These are phyloP conservation scores for Amanita inopinata DNA, from an alignment of 768 basidiomycete genomes.

Conservation along the genomic window DNA sequence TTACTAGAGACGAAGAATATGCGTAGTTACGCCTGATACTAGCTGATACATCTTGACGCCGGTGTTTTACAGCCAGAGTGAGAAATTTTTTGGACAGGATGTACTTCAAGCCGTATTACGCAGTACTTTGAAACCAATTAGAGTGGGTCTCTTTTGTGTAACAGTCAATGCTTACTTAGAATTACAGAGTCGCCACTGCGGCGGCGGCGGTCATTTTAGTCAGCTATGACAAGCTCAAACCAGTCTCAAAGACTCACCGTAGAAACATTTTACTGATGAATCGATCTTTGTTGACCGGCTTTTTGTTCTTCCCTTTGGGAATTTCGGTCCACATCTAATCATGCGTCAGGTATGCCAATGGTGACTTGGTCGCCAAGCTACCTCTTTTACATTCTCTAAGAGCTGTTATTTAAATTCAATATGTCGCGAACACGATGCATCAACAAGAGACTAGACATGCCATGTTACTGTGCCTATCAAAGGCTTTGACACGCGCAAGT, in stretches of 20 bases:
- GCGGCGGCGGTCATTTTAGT: constrained; percentile 5
- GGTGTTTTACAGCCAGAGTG: background rate
- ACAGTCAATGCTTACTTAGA: constrained; percentile 56
- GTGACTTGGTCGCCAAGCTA: background rate
- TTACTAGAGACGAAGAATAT: constrained; percentile 14
- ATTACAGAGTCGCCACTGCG: constrained; percentile 94
- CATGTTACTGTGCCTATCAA: constrained; percentile 99
- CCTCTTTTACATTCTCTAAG: constrained; percentile 97
- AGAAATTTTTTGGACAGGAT: constrained; percentile 1
- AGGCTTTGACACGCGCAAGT: constrained; percentile 91
- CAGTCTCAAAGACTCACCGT: constrained; percentile 39
- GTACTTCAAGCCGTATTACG: constrained; percentile 56
- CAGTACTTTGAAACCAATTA: constrained; percentile 42
- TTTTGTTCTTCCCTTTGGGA: constrained; percentile 98
- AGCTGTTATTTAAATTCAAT: constrained; percentile 41
- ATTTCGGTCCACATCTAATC: constrained; percentile 96
- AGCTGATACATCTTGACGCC: background rate
- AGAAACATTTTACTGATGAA: constrained; percentile 99
- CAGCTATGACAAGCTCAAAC: constrained; percentile 8
- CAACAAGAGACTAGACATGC: constrained; percentile 34
- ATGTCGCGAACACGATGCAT: constrained; percentile 2
- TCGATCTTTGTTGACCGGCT: constrained; percentile 96
- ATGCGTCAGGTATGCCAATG: constrained; percentile 3
- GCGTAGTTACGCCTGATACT: too few species aligned
- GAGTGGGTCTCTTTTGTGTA: constrained; percentile 19